A percentile compares a stretch with the other conserved stretches of the same genome.
Evolutionary conservation across 768 basidiomycete genomes (phyloP).

Genomic region (Lactifluus hygrophoroides): DNA sequence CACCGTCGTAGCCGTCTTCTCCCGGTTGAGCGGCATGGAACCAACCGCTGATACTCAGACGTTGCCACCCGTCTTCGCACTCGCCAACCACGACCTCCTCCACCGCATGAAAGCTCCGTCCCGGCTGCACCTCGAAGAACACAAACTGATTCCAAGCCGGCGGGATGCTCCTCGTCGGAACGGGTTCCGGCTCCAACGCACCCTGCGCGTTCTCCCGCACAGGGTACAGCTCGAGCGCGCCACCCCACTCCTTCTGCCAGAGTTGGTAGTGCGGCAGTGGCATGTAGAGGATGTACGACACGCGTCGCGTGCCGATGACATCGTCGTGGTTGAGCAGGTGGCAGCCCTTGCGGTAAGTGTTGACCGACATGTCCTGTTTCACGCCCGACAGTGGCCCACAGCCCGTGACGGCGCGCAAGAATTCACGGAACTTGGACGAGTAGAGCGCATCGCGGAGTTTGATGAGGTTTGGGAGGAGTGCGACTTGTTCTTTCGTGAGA

Average conservation of each 20-base stretch:
- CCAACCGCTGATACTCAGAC: conserved; percentile 93
- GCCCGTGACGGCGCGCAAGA: conserved; percentile 80
- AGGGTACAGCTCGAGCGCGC: conserved; percentile 90
- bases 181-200: conserved; percentile 55
- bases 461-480: conserved; percentile 72
- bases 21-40: conserved; percentile 90
- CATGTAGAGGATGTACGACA: conserved; percentile 97
- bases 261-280: conserved; percentile 63
- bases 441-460: conserved; percentile 87
- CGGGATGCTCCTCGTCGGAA: conserved; percentile 59
- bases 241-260: conserved; percentile 90
- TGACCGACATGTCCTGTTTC: conserved; percentile 94
- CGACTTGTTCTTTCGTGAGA: conserved; percentile 67
- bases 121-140: conserved; percentile 90
- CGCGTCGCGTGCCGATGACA: conserved; percentile 87
- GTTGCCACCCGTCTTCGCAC: conserved; percentile 57
- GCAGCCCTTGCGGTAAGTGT: conserved; percentile 83
- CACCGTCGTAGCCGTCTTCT: conserved; percentile 71
- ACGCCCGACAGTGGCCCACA: conserved; percentile 86
- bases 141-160: conserved; percentile 88
- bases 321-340: conserved; percentile 98
- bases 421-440: conserved; percentile 69
- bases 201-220: conserved; percentile 49
- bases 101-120: conserved; percentile 91
- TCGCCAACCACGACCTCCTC: conserved; percentile 90